These are phyloP conservation scores for Miamiensis avidus DNA, from an alignment of 169 alveolate species.

Conservation along the genomic window DNA sequence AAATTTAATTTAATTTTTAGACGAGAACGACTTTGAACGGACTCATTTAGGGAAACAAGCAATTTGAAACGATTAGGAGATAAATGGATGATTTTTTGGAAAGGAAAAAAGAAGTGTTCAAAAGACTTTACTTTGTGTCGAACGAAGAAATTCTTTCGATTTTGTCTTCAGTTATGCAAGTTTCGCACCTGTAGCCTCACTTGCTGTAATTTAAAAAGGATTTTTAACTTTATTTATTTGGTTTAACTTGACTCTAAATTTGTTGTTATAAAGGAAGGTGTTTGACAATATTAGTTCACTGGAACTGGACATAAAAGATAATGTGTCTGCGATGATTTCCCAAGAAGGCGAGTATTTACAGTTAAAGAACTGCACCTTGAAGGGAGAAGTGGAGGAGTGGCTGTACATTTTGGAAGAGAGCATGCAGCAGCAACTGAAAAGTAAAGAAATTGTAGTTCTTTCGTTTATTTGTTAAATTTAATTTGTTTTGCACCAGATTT, in stretches of 20 bases:
- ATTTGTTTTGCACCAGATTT: too few species aligned
- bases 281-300: background rate
- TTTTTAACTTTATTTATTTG: too few species aligned
- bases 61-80: background rate
- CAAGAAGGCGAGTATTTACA: conserved; percentile 91
- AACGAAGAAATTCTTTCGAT: background rate
- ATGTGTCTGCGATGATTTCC: conserved; percentile 67
- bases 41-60: background rate
- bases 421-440: conserved; percentile 84
- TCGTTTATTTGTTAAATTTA: too few species aligned
- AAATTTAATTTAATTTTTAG: background rate
- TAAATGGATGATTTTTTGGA: background rate
- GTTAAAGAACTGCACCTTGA: conserved; percentile 77
- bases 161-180: background rate
- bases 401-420: conserved; percentile 84
- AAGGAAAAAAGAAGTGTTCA: background rate
- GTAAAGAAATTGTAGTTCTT: too few species aligned
- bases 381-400: conserved; percentile 94
- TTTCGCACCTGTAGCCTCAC: background rate
- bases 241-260: too few species aligned
- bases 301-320: background rate
- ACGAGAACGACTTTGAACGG: too few species aligned
- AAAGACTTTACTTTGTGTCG: background rate
- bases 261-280: background rate
- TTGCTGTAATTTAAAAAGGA: too few species aligned